Conservation (phyloP, 768 basidiomycete genomes). For the Mycena metata region DNA sequence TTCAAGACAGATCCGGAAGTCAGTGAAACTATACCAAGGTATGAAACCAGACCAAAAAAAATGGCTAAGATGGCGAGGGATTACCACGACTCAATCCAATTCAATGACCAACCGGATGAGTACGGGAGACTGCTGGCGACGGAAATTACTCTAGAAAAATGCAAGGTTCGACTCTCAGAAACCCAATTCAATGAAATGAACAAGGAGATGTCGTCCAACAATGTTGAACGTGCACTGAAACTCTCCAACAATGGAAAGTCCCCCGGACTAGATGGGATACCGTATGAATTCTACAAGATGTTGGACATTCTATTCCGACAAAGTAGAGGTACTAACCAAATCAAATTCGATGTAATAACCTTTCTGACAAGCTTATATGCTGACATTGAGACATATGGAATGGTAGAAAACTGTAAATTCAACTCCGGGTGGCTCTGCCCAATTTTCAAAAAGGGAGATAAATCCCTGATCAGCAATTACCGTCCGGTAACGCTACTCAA, state of each 20-base stretch:
- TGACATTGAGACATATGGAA: slow-evolving; percentile 12
- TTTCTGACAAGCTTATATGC: background rate
- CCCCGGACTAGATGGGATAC: background rate
- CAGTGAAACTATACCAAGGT: background rate
- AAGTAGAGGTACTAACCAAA: background rate
- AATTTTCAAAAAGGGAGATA: slow-evolving; percentile 12
- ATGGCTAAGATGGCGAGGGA: slow-evolving; percentile 20
- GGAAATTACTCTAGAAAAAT: slow-evolving; percentile 11
- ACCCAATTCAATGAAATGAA: background rate
- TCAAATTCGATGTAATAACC: background rate
- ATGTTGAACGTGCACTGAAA: background rate
- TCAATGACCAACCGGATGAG: slow-evolving; percentile 4
- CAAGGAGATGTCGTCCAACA: background rate
- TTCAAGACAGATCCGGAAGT: background rate
- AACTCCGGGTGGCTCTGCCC: slow-evolving; percentile 10
- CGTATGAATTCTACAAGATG: slow-evolving; percentile 3
- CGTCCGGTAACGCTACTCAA: slow-evolving; percentile 5
- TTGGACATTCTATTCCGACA: slow-evolving; percentile 2
- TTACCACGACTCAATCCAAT: slow-evolving; percentile 17
- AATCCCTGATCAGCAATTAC: background rate
- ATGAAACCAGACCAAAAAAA: slow-evolving; percentile 4
- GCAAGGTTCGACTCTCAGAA: slow-evolving; percentile 5
- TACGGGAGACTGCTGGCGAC: slow-evolving; percentile 11
- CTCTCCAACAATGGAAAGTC: slow-evolving; percentile 1
- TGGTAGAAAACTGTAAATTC: background rate